Percentiles rank a stretch among this genome's conserved stretches.
phyloP scores from a whole-genome alignment of 805 yeast species.

The Spathaspora boniae region DNA sequence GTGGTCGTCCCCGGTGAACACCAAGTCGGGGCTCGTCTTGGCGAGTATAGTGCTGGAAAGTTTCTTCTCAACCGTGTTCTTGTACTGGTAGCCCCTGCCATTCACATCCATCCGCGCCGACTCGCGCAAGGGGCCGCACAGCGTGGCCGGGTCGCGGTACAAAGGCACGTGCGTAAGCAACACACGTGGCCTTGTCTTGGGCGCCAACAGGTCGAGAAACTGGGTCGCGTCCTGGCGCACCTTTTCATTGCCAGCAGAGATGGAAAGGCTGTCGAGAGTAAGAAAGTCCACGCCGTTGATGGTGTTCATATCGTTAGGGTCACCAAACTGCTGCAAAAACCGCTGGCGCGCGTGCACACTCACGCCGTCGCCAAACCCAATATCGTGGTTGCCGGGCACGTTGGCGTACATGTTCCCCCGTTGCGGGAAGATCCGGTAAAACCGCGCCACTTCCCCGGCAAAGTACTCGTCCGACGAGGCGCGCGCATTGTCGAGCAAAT shows the following conservation, averaged over 20 bases:
- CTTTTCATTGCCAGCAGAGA: slow-evolving; percentile 50
- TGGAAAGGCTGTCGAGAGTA: slow-evolving; percentile 74
- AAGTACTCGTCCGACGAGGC: slow-evolving; percentile 30
- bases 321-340: slow-evolving; percentile 30
- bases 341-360: slow-evolving; percentile 35
- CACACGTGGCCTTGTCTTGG: slow-evolving; percentile 49
- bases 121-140: slow-evolving; percentile 83
- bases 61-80: slow-evolving; percentile 68
- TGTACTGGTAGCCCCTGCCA: slow-evolving; percentile 76
- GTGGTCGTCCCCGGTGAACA: slow-evolving; percentile 95
- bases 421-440: slow-evolving; percentile 27
- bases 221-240: slow-evolving; percentile 48
- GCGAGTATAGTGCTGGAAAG: slow-evolving; percentile 56
- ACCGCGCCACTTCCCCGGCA: slow-evolving; percentile 24
- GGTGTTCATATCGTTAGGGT: slow-evolving; percentile 21
- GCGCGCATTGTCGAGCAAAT: slow-evolving; percentile 41
- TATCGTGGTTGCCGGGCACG: slow-evolving; percentile 91
- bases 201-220: slow-evolving; percentile 37
- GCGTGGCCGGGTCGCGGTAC: slow-evolving; percentile 57
- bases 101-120: slow-evolving; percentile 48
- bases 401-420: slow-evolving; percentile 28
- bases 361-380: slow-evolving; percentile 80
- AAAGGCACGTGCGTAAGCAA: slow-evolving; percentile 86
- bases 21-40: slow-evolving; percentile 58
- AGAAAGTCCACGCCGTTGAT: slow-evolving; percentile 31